These are phyloP conservation scores for Leucocoprinus leucothites DNA, from an alignment of 768 basidiomycete species.

Conservation along the genomic window DNA sequence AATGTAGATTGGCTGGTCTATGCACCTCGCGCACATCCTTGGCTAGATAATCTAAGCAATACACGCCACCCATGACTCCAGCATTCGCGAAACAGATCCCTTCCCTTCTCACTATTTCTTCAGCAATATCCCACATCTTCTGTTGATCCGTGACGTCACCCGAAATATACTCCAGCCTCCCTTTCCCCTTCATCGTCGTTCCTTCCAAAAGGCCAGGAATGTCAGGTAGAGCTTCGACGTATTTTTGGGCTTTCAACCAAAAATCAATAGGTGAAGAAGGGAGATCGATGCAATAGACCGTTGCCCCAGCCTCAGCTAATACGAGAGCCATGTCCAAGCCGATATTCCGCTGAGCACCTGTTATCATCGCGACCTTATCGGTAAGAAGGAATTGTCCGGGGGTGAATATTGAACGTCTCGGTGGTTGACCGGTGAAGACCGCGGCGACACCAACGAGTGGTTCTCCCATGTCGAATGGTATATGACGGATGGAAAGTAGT, in stretches of 20 bases:
- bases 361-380: not conserved
- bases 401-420: not conserved
- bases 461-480: not conserved
- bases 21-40: constrained; percentile 48
- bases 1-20: constrained; percentile 17
- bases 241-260: constrained; percentile 45
- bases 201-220: not conserved
- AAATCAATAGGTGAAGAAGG: constrained; percentile 43
- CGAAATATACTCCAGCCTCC: constrained; percentile 42
- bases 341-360: not conserved
- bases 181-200: constrained; percentile 17
- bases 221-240: constrained; percentile 30
- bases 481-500: not conserved
- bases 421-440: not conserved
- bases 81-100: constrained; percentile 64
- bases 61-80: constrained; percentile 48
- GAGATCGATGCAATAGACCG: constrained; percentile 62
- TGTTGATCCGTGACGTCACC: constrained; percentile 58
- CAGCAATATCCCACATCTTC: constrained; percentile 41
- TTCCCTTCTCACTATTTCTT: constrained; percentile 54
- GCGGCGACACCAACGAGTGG: not conserved
- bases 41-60: constrained; percentile 55
- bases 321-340: not conserved
- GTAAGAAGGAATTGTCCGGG: not conserved
- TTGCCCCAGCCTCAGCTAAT: constrained; percentile 21